Base-by-base conservation (phyloP, 257 asterid genomes). In the Scutellaria minor region DNA sequence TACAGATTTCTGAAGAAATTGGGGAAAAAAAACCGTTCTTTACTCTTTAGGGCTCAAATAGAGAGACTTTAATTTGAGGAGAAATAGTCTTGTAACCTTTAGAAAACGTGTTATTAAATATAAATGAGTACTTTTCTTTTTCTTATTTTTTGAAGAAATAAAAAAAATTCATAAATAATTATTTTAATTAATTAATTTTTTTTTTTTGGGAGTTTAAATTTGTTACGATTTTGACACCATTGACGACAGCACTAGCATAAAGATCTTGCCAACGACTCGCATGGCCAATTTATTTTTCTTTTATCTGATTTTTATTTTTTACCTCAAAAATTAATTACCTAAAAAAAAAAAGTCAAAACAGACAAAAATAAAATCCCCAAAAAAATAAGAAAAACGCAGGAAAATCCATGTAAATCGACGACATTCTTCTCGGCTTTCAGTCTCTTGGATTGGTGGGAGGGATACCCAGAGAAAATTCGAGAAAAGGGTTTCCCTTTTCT, bases 401-500 rank as follows among this genome's bases (percentile, higher is more conserved):
- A 47, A 48, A 70, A 51, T 65, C 81, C 79, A 14, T 76, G 76
- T 75, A 78, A 78, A 74, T 81, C 71, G 63, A 64, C 60, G 66
- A 71, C 73, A 56, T 62, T 66, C 42, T 61, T 71, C 68, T 71
- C 77, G 12, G 51, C 56, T 66, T 18, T 45, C 42, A 46, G 46
- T 66, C 83, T 77, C 74, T 78, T 70, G 74, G 53, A 71, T 78
- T 63, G 79, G 81, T 71, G 84, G 74, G 78, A 71, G 73, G 74
- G 77, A 75, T 70, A 74, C 66, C 77, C 70, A n/a, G 57, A 54
- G 82, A 73, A 78, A 80, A 76, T 66, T 75, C 64, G 76, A 78
- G 78, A 75, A 81, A 66, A 75, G 85, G 85, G 78, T 70, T 58
- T 61, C 70, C 82, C 69, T 77, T 74, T 66, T 74, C 78, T 74